A percentile compares a stretch with the other conserved stretches of the same genome.
Evolutionary conservation across 768 basidiomycete genomes (phyloP).

Genomic region (Mycena albidolilacea): DNA sequence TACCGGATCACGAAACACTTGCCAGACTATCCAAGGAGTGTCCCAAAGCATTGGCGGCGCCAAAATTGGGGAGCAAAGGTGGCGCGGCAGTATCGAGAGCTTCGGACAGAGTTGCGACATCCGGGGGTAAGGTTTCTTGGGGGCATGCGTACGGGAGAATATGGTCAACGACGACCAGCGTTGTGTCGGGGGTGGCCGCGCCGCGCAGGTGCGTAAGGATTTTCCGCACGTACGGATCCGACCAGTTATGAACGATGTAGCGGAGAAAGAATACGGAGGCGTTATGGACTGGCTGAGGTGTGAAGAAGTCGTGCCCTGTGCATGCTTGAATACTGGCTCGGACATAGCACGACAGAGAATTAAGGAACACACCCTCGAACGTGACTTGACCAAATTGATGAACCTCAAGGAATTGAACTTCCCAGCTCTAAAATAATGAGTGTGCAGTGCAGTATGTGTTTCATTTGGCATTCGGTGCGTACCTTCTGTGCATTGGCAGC

Average conservation of each 20-base stretch:
- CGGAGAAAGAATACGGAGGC: slow-evolving; percentile 47
- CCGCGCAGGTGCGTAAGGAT: slow-evolving; percentile 46
- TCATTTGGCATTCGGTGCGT: slow-evolving; percentile 10
- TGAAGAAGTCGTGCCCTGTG: slow-evolving; percentile 49
- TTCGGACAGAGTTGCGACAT: slow-evolving; percentile 12
- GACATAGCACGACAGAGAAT: background rate
- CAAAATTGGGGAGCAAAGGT: slow-evolving; percentile 32
- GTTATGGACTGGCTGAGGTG: slow-evolving; percentile 45
- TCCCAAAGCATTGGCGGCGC: slow-evolving; percentile 24
- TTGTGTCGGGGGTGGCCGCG: slow-evolving; percentile 44
- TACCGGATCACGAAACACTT: slow-evolving; percentile 14
- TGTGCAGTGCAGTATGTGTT: slow-evolving; percentile 20
- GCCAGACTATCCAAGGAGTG: slow-evolving; percentile 24
- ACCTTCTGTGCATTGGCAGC: slow-evolving; percentile 40
- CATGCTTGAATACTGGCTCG: slow-evolving; percentile 7
- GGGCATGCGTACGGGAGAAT: slow-evolving; percentile 36
- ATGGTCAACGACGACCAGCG: slow-evolving; percentile 47
- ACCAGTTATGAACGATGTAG: slow-evolving; percentile 51
- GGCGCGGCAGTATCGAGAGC: slow-evolving; percentile 17
- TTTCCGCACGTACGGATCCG: slow-evolving; percentile 40
- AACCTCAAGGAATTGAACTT: slow-evolving; percentile 8
- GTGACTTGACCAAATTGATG: slow-evolving; percentile 15
- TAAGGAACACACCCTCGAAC: slow-evolving; percentile 16
- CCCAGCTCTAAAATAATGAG: slow-evolving; percentile 17
- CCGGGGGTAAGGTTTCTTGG: background rate